Percentiles rank a stretch among this genome's conserved stretches.
Conservation (phyloP, 352 stramenopile genomes). For the Pythium angustatum region DNA sequence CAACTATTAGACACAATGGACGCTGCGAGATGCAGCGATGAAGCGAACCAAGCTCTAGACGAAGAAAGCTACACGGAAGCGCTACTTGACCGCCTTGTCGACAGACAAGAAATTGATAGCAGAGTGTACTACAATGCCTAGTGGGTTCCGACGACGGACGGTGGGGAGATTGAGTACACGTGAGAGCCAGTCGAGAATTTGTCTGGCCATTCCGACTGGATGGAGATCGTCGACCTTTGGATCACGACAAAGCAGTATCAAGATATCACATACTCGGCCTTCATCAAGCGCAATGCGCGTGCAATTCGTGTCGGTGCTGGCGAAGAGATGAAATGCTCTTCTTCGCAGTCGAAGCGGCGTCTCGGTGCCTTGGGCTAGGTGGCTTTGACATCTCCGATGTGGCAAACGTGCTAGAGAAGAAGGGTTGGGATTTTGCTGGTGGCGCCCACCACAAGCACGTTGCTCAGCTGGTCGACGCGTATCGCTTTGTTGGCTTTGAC, state of each 20-base stretch:
- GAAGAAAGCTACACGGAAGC: conserved; percentile 1
- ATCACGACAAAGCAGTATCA: not conserved
- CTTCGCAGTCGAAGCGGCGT: not conserved
- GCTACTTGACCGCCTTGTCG: not conserved
- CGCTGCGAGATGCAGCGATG: not conserved
- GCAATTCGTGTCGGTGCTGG: conserved; percentile 5
- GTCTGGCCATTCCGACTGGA: not conserved
- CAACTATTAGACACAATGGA: not conserved
- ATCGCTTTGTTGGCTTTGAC: no score
- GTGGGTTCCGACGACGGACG: not conserved
- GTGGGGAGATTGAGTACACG: not conserved
- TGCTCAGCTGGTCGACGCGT: not conserved
- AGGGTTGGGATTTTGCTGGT: not conserved
- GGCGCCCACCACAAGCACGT: not conserved
- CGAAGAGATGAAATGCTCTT: conserved; percentile 1
- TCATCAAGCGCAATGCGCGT: conserved; percentile 1
- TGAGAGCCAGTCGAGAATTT: not conserved
- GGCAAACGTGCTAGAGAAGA: not conserved
- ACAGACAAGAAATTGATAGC: not conserved
- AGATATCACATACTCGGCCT: not conserved
- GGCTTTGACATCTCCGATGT: not conserved
- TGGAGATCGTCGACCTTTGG: not conserved
- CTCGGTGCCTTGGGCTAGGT: not conserved
- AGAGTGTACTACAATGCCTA: conserved; percentile 1
- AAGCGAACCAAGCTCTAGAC: no score